Evolutionary conservation across 2,329 filamentous ascomycete species (phyloP).

Genomic region (Parastagonospora nodorum): DNA sequence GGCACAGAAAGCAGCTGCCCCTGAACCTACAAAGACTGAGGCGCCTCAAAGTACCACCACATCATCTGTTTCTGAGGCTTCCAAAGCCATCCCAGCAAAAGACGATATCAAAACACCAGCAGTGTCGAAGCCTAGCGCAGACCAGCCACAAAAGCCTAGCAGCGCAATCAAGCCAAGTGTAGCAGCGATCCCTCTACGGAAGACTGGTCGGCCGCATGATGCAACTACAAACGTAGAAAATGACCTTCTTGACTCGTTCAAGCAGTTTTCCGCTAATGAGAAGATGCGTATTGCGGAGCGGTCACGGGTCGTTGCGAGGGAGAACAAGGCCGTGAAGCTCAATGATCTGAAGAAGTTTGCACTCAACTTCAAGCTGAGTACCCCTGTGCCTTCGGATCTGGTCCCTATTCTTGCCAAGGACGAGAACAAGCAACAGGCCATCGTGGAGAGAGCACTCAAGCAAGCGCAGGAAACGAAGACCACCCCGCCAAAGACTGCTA

Average conservation of each 20-base stretch:
- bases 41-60: slow-evolving; percentile 2
- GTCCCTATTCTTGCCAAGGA: slow-evolving; percentile 97
- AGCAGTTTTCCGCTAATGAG: slow-evolving; percentile 66
- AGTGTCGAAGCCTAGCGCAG: slow-evolving; percentile 24
- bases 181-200: slow-evolving; percentile 37
- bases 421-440: slow-evolving; percentile 89
- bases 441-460: slow-evolving; percentile 83
- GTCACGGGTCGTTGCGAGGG: slow-evolving; percentile 58
- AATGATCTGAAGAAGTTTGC: slow-evolving; percentile 97
- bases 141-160: slow-evolving; percentile 35
- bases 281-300: slow-evolving; percentile 65
- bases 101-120: slow-evolving; percentile 22
- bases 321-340: slow-evolving; percentile 89
- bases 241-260: slow-evolving; percentile 67
- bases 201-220: slow-evolving; percentile 53
- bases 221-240: slow-evolving; percentile 65
- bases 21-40: slow-evolving; percentile 25
- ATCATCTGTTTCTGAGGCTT: slow-evolving; percentile 18
- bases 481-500: slow-evolving; percentile 46
- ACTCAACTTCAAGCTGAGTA: slow-evolving; percentile 89
- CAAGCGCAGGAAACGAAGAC: slow-evolving; percentile 65
- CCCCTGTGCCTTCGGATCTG: slow-evolving; percentile 87
- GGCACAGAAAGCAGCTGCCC: slow-evolving; percentile 20
- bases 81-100: slow-evolving; percentile 22
- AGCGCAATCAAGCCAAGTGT: slow-evolving; percentile 34